These are phyloP conservation scores for Ulota crispa DNA, from an alignment of 225 moss, liverwort and hornwort species.

Conservation along the genomic window DNA sequence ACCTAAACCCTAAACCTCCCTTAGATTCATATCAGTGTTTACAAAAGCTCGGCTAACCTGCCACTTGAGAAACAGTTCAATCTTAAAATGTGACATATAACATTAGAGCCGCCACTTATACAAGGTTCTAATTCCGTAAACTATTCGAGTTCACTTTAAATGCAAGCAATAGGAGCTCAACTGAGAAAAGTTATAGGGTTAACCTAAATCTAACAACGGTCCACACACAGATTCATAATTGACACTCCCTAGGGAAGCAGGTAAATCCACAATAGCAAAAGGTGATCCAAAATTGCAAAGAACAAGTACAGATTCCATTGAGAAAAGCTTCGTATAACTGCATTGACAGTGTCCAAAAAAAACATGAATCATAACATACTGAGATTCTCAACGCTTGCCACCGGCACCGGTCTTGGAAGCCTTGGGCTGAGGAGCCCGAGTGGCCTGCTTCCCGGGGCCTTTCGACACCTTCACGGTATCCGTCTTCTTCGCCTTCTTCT, in stretches of 20 bases:
- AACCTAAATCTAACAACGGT: neutral
- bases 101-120: neutral
- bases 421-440: conserved; percentile 50
- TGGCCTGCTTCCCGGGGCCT: conserved; percentile 46
- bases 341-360: conserved; percentile 23
- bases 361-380: conserved; percentile 17
- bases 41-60: neutral
- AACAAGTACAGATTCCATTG: neutral
- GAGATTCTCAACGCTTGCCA: conserved; percentile 50
- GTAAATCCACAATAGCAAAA: neutral
- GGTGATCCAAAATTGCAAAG: neutral
- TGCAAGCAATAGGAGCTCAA: neutral
- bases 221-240: neutral
- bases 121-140: neutral
- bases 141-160: neutral
- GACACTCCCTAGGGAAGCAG: neutral
- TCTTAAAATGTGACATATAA: neutral
- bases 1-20: conserved; percentile 15
- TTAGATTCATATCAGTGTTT: neutral
- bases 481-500: conserved; percentile 56
- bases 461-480: conserved; percentile 43
- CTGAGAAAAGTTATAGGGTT: neutral
- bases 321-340: conserved; percentile 8
- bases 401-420: conserved; percentile 46
- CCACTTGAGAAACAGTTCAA: neutral